These are phyloP conservation scores for Trypethelium eluteriae DNA, from an alignment of 495 filamentous ascomycete genomes.

Conservation along the genomic window DNA sequence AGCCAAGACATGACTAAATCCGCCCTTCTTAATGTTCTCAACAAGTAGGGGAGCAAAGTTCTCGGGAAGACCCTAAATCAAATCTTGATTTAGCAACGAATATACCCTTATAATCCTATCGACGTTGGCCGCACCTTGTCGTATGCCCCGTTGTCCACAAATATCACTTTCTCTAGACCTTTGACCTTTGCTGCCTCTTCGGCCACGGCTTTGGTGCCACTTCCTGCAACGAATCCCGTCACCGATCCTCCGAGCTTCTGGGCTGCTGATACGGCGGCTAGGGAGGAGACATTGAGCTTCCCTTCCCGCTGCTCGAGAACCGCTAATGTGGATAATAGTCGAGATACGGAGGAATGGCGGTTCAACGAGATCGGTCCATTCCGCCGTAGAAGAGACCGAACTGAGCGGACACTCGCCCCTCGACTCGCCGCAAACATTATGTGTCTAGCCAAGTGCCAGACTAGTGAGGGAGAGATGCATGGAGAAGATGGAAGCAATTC, in stretches of 20 bases:
- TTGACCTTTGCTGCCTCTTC: conserved; percentile 81
- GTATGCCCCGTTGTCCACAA: conserved; percentile 80
- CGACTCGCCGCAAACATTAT: not conserved
- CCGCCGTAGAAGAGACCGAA: not conserved
- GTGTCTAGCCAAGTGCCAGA: not conserved
- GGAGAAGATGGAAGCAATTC: not conserved
- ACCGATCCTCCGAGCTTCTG: conserved; percentile 77
- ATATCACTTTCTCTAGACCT: conserved; percentile 83
- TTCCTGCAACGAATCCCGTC: conserved; percentile 83
- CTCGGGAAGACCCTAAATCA: conserved; percentile 71
- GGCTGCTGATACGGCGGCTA: conserved; percentile 81
- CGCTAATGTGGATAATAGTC: conserved; percentile 80
- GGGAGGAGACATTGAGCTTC: conserved; percentile 70
- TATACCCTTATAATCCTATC: not conserved
- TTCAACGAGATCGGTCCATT: not conserved
- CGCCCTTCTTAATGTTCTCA: conserved; percentile 91
- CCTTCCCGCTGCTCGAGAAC: conserved; percentile 91
- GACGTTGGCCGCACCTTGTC: conserved; percentile 60
- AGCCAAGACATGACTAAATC: conserved; percentile 82
- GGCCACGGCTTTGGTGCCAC: conserved; percentile 68
- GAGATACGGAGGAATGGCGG: conserved; percentile 19
- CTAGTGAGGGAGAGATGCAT: not conserved
- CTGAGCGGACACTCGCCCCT: not conserved
- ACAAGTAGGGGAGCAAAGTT: conserved; percentile 89
- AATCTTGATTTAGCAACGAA: not conserved